Evolutionary conservation across 768 basidiomycete species (phyloP), one percentile per base, ranked within the genome.

Genomic region (Crucibulum laeve): DNA sequence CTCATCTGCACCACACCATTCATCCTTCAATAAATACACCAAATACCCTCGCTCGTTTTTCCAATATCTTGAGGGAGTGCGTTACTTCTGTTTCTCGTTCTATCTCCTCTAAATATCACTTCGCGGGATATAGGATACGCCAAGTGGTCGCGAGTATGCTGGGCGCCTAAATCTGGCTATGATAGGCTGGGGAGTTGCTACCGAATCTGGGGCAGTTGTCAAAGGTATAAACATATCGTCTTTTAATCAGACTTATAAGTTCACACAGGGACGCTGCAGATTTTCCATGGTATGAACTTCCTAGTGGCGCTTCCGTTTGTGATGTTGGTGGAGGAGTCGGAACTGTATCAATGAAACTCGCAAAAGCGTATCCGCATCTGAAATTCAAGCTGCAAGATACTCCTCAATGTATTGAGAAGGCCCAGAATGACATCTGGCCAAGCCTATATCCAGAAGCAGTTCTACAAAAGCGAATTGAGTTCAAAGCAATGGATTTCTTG

Each of bases 251-350:
- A 18, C n/a, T 26, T 14, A 17, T 33, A 18, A 17, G 22, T 34
- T 13, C 0, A 15, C 38, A 5, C 13, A 40, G 10, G 13, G 24
- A 15, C 25, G 19, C 33, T 32, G 23, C 33, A 70, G 69, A 53
- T 0, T 70, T 59, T 40, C 58, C 64, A 5, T 74, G 69, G 71
- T 53, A 49, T 0, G 34, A 51, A n/a, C 49, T 68, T 4, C 45
- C 55, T 11, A 6, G 26, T 3, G 60, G 56, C 10, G 50, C 63
- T 3, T 51, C 53, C 2, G 54, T 73, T 14, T 67, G 67, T 40
- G 71, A 73, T 51, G 57, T 73, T 10, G 71, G 67, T 11, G 65
- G 69, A 4, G 64, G 67, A 4, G 57, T 64, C 33, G 72, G 73
- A 1, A 52, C 60, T 34, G 51, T 61, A 14, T 53, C 62, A 1